Evolutionary conservation across 192 early-diverging fungal genomes (phyloP), one percentile per base, ranked within the genome.

Genomic region (Coemansia sp.): DNA sequence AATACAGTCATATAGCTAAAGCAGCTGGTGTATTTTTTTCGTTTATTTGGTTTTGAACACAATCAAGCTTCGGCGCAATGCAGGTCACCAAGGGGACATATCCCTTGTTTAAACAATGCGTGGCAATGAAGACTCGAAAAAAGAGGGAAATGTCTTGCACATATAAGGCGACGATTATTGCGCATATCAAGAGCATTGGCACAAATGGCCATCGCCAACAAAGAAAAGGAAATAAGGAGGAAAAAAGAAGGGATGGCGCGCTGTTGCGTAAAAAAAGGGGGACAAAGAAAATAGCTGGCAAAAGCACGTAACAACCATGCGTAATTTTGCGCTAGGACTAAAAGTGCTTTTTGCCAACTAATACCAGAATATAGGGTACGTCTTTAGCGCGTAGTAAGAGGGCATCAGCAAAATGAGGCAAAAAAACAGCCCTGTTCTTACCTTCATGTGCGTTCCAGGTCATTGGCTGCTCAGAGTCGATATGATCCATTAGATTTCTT

Each of bases 381-480:
- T 48, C 17, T 48, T 48, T 48, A 15, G 45, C 45, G 3, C 12
- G 17, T 48, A 3, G 5, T 15, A 15, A 28, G 22, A 28, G 22
- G 22, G 1, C 22, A 28, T 6, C 15, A 22, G 22, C 54, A 56
- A 22, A 56, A 34, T 5, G 2, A 56, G 22, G 54, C 22, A 22
- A 56, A 56, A 56, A 22, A 56, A 22, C 4, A 22, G 4, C 7
- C 28, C 39, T 8, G 45, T 48, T 20, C 64, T 58, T 67, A 67
- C 65, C 65, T 58, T 58, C 55, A 15, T 55, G 65, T 17, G 55
- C 22, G n/a, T 58, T 39, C 65, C 65, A 67, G 8, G 55, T 20
- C 14, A 55, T 18, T 8, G 5, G 14, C 65, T 67, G 54, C 55
- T 67, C 65, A 17, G 65, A 34, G 51, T 45, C 58, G 28, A 54